These are phyloP conservation scores for Bothriochloa decipiens DNA, from an alignment of 176 grass and related monocot species.

Conservation along the genomic window DNA sequence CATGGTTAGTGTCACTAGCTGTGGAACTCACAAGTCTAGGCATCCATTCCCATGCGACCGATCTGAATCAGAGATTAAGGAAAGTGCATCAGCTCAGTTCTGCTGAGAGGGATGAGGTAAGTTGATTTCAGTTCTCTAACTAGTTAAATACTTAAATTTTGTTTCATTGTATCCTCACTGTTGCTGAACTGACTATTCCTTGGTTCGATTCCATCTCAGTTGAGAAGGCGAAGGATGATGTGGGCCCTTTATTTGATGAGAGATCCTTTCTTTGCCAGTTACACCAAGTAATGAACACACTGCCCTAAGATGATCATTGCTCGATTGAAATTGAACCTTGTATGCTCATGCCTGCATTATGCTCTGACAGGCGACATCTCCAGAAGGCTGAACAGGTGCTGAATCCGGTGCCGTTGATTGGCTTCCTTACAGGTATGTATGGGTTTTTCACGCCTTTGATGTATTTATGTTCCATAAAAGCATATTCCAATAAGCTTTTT, in stretches of 20 bases:
- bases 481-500: not conserved
- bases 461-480: not conserved
- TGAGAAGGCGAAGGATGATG: slow-evolving; percentile 50
- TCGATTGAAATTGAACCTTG: not conserved
- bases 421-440: slow-evolving; percentile 71
- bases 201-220: slow-evolving; percentile 50
- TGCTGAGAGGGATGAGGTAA: slow-evolving; percentile 88
- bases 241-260: not conserved
- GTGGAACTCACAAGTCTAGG: slow-evolving; percentile 83
- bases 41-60: slow-evolving; percentile 70
- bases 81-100: slow-evolving; percentile 73
- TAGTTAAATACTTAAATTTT: slow-evolving; percentile 22
- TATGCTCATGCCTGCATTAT: slow-evolving; percentile 33
- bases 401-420: slow-evolving; percentile 72
- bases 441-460: not conserved
- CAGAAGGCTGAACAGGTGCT: slow-evolving; percentile 70
- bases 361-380: slow-evolving; percentile 66
- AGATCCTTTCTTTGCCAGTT: slow-evolving; percentile 52
- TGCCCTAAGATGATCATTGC: not conserved
- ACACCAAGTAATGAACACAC: slow-evolving; percentile 64
- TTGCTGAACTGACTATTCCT: slow-evolving; percentile 35
- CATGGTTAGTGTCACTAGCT: slow-evolving; percentile 86
- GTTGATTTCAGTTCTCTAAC: slow-evolving; percentile 42
- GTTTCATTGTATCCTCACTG: slow-evolving; percentile 4
- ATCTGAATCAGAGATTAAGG: slow-evolving; percentile 46